phyloP scores from a whole-genome alignment of 73 alveolate genomes.

The Halteria grandinella region DNA sequence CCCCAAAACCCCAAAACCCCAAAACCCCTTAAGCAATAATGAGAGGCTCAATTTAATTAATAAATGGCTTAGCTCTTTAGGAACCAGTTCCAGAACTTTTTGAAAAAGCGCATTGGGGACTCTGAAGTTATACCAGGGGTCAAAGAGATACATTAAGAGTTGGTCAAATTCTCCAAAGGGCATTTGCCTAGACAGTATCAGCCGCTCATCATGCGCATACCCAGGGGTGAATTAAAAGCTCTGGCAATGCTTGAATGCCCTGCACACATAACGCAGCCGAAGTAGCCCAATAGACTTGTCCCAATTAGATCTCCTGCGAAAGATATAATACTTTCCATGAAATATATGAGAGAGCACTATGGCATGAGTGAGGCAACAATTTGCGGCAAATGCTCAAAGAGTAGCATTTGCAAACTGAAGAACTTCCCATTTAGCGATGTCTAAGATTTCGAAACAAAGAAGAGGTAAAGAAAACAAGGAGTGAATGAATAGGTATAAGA shows the following conservation, averaged over 20 bases:
- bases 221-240: conserved; percentile 7
- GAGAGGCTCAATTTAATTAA: no score
- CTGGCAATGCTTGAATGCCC: conserved; percentile 35
- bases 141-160: conserved; percentile 4
- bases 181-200: conserved; percentile 1
- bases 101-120: not conserved
- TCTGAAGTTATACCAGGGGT: not conserved
- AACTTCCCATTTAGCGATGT: not conserved
- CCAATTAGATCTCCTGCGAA: not conserved
- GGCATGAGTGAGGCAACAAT: not conserved
- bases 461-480: not conserved
- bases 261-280: not conserved
- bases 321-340: not conserved
- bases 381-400: not conserved
- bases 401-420: not conserved
- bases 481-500: not conserved
- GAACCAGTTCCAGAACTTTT: conserved; percentile 14
- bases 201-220: conserved; percentile 12
- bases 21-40: no score
- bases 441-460: no score
- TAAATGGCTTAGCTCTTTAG: conserved; percentile 19
- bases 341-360: not conserved
- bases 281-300: not conserved
- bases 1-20: no score
- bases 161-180: not conserved